A percentile compares a stretch with the other conserved stretches of the same genome.
These are phyloP conservation scores for Citrus maxima DNA, from an alignment of 345 rosid species.

Conservation along the genomic window DNA sequence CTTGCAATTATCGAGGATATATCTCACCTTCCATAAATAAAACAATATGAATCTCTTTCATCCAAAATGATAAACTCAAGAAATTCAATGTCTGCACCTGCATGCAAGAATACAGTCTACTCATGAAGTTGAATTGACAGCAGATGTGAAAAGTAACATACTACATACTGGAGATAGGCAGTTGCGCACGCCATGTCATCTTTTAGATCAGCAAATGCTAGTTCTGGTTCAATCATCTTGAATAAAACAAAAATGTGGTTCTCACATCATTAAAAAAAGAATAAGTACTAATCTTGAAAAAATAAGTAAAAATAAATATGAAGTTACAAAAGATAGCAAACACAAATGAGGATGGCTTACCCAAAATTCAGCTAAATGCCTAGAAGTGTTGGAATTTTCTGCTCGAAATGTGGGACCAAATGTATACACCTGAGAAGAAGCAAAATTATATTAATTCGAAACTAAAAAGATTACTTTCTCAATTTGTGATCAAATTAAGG, in stretches of 20 bases:
- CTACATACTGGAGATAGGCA: constrained; percentile 99
- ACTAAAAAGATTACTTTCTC: neutral
- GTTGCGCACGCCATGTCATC: constrained; percentile 99
- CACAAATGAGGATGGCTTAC: constrained; percentile 33
- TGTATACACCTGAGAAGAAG: constrained; percentile 68
- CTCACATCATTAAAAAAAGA: neutral
- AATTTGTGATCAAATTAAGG: constrained; percentile 5
- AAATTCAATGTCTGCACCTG: constrained; percentile 1
- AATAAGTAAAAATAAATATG: constrained; percentile 1
- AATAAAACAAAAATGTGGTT: constrained; percentile 11
- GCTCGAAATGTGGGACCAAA: constrained; percentile 99
- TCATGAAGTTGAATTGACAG: constrained; percentile 18
- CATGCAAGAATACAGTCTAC: constrained; percentile 2
- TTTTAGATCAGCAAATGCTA: constrained; percentile 93
- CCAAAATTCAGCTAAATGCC: constrained; percentile 99
- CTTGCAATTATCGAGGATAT: constrained; percentile 84
- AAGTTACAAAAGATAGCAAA: constrained; percentile 9
- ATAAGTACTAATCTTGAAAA: neutral
- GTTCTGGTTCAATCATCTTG: constrained; percentile 99
- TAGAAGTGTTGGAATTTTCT: constrained; percentile 90
- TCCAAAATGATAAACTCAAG: constrained; percentile 7
- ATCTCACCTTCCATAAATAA: constrained; percentile 58
- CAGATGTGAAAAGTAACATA: constrained; percentile 71
- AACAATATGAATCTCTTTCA: constrained; percentile 8
- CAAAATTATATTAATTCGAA: neutral